Conservation (phyloP, 2,329 filamentous ascomycete species). For the Huntiella omanensis region DNA sequence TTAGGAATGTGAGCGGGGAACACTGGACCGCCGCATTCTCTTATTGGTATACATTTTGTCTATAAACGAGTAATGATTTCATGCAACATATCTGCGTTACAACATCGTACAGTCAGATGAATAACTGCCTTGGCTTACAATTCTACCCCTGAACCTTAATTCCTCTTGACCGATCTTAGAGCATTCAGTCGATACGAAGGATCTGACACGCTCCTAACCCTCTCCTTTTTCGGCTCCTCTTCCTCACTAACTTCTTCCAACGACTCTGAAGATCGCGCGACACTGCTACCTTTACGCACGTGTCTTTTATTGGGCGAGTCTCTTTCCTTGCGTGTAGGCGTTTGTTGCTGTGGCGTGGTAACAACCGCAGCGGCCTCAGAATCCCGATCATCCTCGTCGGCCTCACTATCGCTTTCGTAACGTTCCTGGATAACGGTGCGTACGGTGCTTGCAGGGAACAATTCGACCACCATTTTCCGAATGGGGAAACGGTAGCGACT, state of each 20-base stretch:
- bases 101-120: too few species aligned
- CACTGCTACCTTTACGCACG: conserved; percentile 7
- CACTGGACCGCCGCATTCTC: too few species aligned
- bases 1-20: background rate
- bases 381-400: conserved; percentile 20
- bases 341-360: background rate
- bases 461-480: conserved; percentile 74
- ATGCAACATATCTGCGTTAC: too few species aligned
- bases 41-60: too few species aligned
- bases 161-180: background rate
- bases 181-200: conserved; percentile 15
- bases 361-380: background rate
- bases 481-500: conserved; percentile 80
- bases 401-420: conserved; percentile 39
- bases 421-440: conserved; percentile 60
- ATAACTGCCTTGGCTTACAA: too few species aligned
- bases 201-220: conserved; percentile 35
- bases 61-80: too few species aligned
- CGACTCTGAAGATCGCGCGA: conserved; percentile 3
- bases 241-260: conserved; percentile 14
- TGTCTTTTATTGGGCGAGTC: conserved; percentile 8
- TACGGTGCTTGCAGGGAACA: conserved; percentile 84
- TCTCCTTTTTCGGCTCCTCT: conserved; percentile 29
- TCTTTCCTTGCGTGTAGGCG: background rate
- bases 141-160: too few species aligned